Conservation (phyloP, 2,329 filamentous ascomycete genomes). For the Alternaria longipes region DNA sequence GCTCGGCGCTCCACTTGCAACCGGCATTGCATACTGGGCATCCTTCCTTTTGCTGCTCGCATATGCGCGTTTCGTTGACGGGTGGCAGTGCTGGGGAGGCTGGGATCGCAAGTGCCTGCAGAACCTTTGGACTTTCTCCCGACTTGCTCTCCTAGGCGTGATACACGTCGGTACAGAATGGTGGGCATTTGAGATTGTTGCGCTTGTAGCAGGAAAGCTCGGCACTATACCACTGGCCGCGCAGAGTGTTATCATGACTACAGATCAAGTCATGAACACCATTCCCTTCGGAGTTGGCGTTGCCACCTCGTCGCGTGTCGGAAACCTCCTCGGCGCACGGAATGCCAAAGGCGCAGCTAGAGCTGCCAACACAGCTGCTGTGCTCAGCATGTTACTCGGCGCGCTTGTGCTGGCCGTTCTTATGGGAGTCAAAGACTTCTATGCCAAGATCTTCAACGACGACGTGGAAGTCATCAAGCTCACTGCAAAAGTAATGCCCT, state of each 20-base stretch:
- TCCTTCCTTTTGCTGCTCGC: conserved; percentile 79
- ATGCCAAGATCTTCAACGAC: conserved; percentile 83
- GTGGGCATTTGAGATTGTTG: conserved; percentile 95
- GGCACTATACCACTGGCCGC: conserved; percentile 82
- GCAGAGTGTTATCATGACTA: conserved; percentile 89
- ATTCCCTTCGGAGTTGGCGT: conserved; percentile 89
- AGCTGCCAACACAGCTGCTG: conserved; percentile 78
- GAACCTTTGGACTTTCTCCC: conserved; percentile 75
- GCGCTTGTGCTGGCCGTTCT: conserved; percentile 71
- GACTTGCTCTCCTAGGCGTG: conserved; percentile 77
- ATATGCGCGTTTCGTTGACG: conserved; percentile 75
- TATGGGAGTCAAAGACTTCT: conserved; percentile 75
- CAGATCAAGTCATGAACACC: conserved; percentile 84
- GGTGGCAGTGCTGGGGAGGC: conserved; percentile 82
- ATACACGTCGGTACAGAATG: conserved; percentile 89
- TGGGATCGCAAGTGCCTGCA: conserved; percentile 70
- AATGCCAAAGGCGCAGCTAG: conserved; percentile 72
- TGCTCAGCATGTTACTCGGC: conserved; percentile 76
- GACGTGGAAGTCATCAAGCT: conserved; percentile 75
- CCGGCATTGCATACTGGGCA: conserved; percentile 85
- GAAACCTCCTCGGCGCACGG: conserved; percentile 78
- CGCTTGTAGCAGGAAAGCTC: conserved; percentile 79
- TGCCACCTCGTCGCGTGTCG: conserved; percentile 78
- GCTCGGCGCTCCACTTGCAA: conserved; percentile 81
- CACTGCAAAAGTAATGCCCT: conserved; percentile 81